These are phyloP conservation scores for Russula dissimulans DNA, from an alignment of 768 basidiomycete species.

Conservation along the genomic window DNA sequence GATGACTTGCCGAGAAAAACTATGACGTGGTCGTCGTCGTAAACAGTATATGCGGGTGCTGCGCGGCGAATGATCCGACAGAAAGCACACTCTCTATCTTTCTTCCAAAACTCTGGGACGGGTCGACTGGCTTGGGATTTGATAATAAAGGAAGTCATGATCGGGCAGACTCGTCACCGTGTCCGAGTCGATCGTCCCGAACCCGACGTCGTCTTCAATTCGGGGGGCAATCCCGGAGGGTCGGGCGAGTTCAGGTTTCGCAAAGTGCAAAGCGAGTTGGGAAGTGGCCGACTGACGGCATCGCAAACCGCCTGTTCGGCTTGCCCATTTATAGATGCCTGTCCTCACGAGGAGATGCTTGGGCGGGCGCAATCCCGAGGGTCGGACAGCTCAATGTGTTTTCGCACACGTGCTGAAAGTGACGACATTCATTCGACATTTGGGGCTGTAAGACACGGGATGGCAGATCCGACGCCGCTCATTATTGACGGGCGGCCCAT, in stretches of 20 bases:
- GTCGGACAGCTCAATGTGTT: background rate
- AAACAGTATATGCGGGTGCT: slow-evolving; percentile 40
- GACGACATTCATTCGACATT: background rate
- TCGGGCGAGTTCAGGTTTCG: too few relatives aligned
- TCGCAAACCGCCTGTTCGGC: too few relatives aligned
- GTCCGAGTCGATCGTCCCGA: background rate
- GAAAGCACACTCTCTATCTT: slow-evolving; percentile 46
- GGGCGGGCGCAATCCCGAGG: background rate
- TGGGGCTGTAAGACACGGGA: too few relatives aligned
- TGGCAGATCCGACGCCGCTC: too few relatives aligned
- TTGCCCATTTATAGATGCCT: too few relatives aligned
- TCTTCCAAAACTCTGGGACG: slow-evolving; percentile 40
- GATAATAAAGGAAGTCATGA: slow-evolving; percentile 71
- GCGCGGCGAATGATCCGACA: slow-evolving; percentile 53
- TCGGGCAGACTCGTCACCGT: background rate
- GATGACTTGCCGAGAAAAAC: slow-evolving; percentile 48
- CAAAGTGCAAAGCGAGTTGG: too few relatives aligned
- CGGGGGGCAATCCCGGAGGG: too few relatives aligned
- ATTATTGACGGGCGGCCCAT: too few relatives aligned
- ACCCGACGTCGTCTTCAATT: too few relatives aligned
- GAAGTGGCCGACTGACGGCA: too few relatives aligned
- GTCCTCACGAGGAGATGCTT: too few relatives aligned
- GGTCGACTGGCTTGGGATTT: slow-evolving; percentile 45
- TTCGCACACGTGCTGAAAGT: too few relatives aligned
- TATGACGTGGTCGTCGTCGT: slow-evolving; percentile 53